Conservation (phyloP, 2,329 filamentous ascomycete species). For the Aureobasidium subglaciale region DNA sequence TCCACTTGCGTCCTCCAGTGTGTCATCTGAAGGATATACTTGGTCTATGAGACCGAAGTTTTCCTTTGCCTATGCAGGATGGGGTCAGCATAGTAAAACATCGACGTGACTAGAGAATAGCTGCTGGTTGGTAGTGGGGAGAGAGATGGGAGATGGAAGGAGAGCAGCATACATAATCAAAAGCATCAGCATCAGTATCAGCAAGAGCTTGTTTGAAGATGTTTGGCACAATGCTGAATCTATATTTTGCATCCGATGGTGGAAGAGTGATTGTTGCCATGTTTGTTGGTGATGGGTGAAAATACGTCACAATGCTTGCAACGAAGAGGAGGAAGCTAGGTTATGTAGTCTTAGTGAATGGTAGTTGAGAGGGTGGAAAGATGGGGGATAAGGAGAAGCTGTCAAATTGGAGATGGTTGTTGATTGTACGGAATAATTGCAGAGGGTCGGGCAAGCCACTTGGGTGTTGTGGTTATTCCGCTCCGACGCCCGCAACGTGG, state of each 20-base stretch:
- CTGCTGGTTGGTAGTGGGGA: too few relatives aligned
- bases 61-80: conserved; percentile 29
- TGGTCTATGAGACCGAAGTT: conserved; percentile 62
- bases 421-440: neutral
- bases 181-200: conserved; percentile 47
- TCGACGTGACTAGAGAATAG: too few relatives aligned
- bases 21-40: conserved; percentile 39
- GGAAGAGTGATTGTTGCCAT: conserved; percentile 17
- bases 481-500: conserved; percentile 4
- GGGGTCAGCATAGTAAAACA: too few relatives aligned
- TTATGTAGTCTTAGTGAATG: too few relatives aligned
- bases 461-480: neutral
- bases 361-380: too few relatives aligned
- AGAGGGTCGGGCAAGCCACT: neutral
- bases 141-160: neutral
- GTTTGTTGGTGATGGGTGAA: neutral
- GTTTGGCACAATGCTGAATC: conserved; percentile 33
- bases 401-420: neutral
- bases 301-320: neutral
- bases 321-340: neutral
- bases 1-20: conserved; percentile 32
- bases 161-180: conserved; percentile 53
- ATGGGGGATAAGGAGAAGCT: too few relatives aligned
- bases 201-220: conserved; percentile 59
- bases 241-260: conserved; percentile 17